Base-by-base conservation (phyloP, 164 flowering plant genomes). In the Annona cherimola region DNA sequence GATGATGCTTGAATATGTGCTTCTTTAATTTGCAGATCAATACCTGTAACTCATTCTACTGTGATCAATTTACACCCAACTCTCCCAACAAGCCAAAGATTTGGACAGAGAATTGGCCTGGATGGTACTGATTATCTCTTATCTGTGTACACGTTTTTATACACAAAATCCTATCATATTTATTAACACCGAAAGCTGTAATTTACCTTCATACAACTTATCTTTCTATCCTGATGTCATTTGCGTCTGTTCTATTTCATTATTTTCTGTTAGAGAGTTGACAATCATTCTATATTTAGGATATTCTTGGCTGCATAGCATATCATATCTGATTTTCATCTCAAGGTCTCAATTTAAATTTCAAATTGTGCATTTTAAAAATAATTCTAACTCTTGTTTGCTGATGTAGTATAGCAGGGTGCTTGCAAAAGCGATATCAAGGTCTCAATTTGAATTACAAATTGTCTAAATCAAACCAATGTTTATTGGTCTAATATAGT, bases 51-150 rank as follows among this genome's bases (percentile, higher is more conserved):
- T 86, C 94, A 73, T 96, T 96, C 79, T 96, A 96, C 76, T 93
- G 99, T 78, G 97, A 96, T 67, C 79, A 83, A 8, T 93, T 92
- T 78, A 86, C 78, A 59, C 98, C 99, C 26, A 87, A 79, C 74
- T 86, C 83, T 74, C 84, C 84, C 26, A 82, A 86, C 81, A 88
- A 84, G 80, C 99, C 99, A 42, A 96, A 96, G 75, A 76, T 96
- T 18, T 96, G 99, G 98, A 96, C 99, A 16, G 98, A 96, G 83
- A 96, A 96, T 72, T 96, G 99, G 99, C 99, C 99, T 70, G 99
- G 99, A 87, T 96, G 99, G 99, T 96, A 90, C 73, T 63, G 43
- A 35, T 64, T 45, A 9, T 63, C 26, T 50, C 35, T 50, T 35
- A 5, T 68, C 40, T 68, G 45, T 26, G 2, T 16, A 41, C 42